These are phyloP conservation scores for Ogataea nonfermentans DNA, from an alignment of 805 yeast species.

Conservation along the genomic window DNA sequence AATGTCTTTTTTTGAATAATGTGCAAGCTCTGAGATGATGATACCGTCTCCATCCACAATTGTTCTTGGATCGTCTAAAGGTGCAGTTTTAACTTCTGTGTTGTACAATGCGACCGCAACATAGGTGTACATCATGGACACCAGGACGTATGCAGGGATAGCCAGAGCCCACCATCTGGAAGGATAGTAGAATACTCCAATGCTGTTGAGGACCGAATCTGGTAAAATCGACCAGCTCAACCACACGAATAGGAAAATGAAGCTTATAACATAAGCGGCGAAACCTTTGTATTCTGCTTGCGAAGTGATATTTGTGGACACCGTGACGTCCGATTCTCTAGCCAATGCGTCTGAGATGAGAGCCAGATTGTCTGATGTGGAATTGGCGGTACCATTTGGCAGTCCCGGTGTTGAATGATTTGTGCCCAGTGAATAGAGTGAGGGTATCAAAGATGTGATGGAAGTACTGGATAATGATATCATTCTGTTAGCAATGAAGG, in stretches of 20 bases:
- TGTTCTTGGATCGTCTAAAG: constrained; percentile 56
- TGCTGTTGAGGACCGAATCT: constrained; percentile 44
- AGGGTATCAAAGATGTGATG: constrained; percentile 31
- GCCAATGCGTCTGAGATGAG: constrained; percentile 53
- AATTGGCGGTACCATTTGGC: constrained; percentile 14
- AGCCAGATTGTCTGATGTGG: constrained; percentile 14
- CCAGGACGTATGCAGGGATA: constrained; percentile 66
- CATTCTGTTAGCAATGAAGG: constrained; percentile 26
- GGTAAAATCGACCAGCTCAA: constrained; percentile 78
- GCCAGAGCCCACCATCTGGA: constrained; percentile 90
- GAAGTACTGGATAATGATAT: constrained; percentile 34
- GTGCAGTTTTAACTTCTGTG: constrained; percentile 67
- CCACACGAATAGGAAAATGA: constrained; percentile 55
- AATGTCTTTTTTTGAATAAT: constrained; percentile 17
- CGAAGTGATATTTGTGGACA: constrained; percentile 51
- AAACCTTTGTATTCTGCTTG: constrained; percentile 86
- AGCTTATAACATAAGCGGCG: constrained; percentile 69
- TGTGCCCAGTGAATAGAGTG: constrained; percentile 27
- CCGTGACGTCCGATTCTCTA: constrained; percentile 63
- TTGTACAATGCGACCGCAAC: constrained; percentile 69
- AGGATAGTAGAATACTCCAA: constrained; percentile 73
- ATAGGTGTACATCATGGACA: constrained; percentile 71
- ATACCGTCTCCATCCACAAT: constrained; percentile 65
- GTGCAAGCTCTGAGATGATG: constrained; percentile 25
- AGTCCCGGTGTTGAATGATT: constrained; percentile 26